Evolutionary conservation across 352 stramenopile genomes (phyloP), one percentile per base, ranked within the genome.

Genomic region (Phytophthora uliginosa): DNA sequence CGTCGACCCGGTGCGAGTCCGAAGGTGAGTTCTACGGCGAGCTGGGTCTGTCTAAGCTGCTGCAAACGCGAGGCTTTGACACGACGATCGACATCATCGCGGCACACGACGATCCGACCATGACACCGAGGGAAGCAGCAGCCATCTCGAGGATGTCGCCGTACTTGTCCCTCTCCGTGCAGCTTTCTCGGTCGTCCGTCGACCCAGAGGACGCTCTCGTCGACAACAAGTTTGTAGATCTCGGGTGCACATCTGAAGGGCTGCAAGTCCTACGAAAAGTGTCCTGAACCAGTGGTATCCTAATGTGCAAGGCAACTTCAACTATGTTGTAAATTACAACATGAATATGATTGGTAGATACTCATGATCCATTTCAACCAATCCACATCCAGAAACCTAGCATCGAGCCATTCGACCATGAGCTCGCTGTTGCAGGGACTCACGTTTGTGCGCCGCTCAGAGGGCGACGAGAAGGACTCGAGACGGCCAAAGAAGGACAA

Each of bases 211-310:
- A 85, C 51, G 78, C 57, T 4, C 45, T 84, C 0, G 48, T 52
- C 0, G 79, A 63, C 15, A 77, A 82, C 22, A 77, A 83, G 24
- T 94, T 85, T 53, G 61, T 89, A 8, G 63, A 90, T 13, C 63
- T 92, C 15, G 79, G 73, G 20, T 64, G 13, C 28, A 90, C 73
- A 4, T 42, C 18, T 0, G 86, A 94, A 59, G 83, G 75, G 7
- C 66, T 94, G 13, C 66, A 85, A 31, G 81, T 94, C 15, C 67
- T 94, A 26, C 78, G 82, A n/a, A 94, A 91, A 69, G 74, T 90
- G 17, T 66, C 67, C 0, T 89, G 67, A 78, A 7, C 28, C 28
- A 31, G 28, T 31, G 28, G 47, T 42, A 51, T 51, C 42, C n/a
- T 51, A 50, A 13, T 24, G 42, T 10, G 6, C 42, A 66, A 55